phyloP scores from a whole-genome alignment of 202 grass and related monocot genomes.

The Schoenoplectus tabernaemontani region DNA sequence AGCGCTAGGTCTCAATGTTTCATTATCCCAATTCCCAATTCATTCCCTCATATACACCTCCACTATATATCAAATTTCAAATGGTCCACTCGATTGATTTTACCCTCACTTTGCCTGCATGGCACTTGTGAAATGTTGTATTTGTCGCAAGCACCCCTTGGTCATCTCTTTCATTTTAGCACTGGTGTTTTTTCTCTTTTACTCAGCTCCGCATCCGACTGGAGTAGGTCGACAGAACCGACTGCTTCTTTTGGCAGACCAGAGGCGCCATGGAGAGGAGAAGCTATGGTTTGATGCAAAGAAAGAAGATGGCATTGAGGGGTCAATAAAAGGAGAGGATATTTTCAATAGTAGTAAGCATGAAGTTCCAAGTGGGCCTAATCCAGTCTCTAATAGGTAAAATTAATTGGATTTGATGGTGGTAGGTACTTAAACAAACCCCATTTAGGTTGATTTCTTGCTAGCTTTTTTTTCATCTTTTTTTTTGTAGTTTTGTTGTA shows the following conservation, averaged over 20 bases:
- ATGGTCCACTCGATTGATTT: slow-evolving; percentile 18
- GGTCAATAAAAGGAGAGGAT: slow-evolving; percentile 1
- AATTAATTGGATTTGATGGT: not conserved
- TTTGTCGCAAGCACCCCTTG: slow-evolving; percentile 16
- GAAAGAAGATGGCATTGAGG: not conserved
- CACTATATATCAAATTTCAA: slow-evolving; percentile 7
- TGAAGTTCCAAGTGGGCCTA: slow-evolving; percentile 34
- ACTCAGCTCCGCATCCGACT: not conserved
- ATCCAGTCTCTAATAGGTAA: slow-evolving; percentile 36
- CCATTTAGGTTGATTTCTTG: not conserved
- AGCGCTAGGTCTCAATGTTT: slow-evolving; percentile 9
- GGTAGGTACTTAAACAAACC: not conserved
- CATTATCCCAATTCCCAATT: slow-evolving; percentile 17
- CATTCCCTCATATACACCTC: not conserved
- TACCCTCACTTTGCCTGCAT: slow-evolving; percentile 12
- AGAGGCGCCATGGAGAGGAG: not conserved
- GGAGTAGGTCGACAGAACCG: not conserved
- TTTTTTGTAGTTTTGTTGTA: slow-evolving; percentile 15
- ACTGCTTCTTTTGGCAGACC: not conserved
- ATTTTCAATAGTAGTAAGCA: slow-evolving; percentile 27
- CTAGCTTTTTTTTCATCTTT: not conserved
- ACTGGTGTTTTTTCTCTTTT: slow-evolving; percentile 17
- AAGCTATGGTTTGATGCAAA: slow-evolving; percentile 4
- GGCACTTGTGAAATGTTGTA: slow-evolving; percentile 24
- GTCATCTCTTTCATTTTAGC: slow-evolving; percentile 14